These are phyloP conservation scores for Botrytis byssoidea DNA, from an alignment of 2,329 filamentous ascomycete genomes.

Conservation along the genomic window DNA sequence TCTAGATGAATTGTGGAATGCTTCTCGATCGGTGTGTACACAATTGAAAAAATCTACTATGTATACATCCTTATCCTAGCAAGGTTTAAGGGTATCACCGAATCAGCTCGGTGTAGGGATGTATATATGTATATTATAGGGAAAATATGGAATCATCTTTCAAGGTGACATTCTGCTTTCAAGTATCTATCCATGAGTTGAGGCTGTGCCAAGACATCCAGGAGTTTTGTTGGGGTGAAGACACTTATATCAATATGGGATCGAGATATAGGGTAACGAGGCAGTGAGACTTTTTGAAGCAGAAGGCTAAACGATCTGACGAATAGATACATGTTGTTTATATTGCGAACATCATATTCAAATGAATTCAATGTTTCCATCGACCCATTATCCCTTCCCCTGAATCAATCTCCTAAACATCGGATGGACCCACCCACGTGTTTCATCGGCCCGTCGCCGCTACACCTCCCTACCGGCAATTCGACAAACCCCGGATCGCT, in stretches of 20 bases:
- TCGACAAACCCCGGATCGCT: conserved; percentile 1
- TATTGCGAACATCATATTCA: neutral
- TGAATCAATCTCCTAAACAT: neutral
- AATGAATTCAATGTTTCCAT: neutral
- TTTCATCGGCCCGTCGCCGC: neutral
- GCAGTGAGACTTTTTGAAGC: no score
- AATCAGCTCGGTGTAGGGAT: neutral
- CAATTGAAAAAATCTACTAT: neutral
- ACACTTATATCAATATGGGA: neutral
- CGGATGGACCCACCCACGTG: neutral
- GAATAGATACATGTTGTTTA: neutral
- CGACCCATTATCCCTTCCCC: neutral
- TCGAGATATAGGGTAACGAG: neutral
- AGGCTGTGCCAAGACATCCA: neutral
- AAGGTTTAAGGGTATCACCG: neutral
- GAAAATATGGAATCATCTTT: neutral
- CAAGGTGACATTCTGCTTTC: neutral
- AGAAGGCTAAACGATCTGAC: neutral
- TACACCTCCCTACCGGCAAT: neutral
- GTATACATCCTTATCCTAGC: neutral
- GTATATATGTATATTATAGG: neutral
- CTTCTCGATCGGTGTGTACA: neutral
- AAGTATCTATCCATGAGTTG: neutral
- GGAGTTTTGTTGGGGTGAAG: neutral
- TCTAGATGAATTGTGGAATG: conserved; percentile 1